Evolutionary conservation across 179 eudicot genomes (phyloP), one percentile per base, ranked within the genome.

Genomic region (Silene coronaria): DNA sequence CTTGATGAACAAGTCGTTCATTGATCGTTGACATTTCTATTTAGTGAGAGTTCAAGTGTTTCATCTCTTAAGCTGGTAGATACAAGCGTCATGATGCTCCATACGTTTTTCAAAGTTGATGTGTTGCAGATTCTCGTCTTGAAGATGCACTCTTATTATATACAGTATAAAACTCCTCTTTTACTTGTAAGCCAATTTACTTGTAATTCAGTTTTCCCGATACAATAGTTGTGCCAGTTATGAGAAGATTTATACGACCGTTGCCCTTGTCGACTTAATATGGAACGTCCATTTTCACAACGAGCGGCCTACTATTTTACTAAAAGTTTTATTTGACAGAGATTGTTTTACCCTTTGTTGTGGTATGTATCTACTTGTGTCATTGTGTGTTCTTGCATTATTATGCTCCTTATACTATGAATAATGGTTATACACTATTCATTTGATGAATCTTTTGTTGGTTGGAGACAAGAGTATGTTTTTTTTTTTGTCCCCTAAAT

Each of bases 1-100:
- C 78, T 83, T 90, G 76, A 93, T 93, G 98, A 85, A 89, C 86
- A 93, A 82, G 72, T 82, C 97, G 11, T 86, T 88, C 78, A 76
- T 86, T 24, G 93, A 91, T 77, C 92, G 90, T 59, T 93, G 73
- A 77, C 46, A 12, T 26, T 30, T 19, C 48, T 28, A 8, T 28
- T 1, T 28, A 22, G 13, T 19, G 57, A 69, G 68, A 59, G 51
- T 10, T 24, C 16, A 36, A 69, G 59, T 67, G 51, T 67, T 67
- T 23, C 72, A 26, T 75, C 76, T 55, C 23, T 38, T 55, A 12
- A 63, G 77, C 16, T 71, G 59, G 21, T 69, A 23, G 73, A 30
- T 76, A 22, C 64, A 21, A 7, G 32, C 30, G 22, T 14, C 63
- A 6, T 36, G 28, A 55, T 67, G 65, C 77, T 51, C 32, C 75